These are phyloP conservation scores for Kondoa malvinella DNA, from an alignment of 768 basidiomycete species.

Conservation along the genomic window DNA sequence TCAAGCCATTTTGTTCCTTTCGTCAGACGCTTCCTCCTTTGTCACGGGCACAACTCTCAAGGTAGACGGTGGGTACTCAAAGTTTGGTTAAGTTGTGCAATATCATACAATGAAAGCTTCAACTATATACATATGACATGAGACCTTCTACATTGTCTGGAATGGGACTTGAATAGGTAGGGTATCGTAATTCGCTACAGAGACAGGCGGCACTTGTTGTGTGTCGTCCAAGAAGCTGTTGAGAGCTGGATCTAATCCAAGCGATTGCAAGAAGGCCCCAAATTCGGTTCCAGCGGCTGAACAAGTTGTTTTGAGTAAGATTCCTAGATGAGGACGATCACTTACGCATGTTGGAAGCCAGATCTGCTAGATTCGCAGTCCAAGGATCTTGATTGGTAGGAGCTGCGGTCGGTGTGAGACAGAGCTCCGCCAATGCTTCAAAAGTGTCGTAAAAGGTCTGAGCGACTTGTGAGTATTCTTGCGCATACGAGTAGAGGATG, in stretches of 20 bases:
- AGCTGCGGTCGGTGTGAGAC: not conserved
- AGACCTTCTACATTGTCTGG: no score
- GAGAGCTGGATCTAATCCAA: not conserved
- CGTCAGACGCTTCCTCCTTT: not conserved
- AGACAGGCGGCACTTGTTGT: not conserved
- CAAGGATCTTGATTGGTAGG: not conserved
- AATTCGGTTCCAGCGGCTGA: not conserved
- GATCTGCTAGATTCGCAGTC: not conserved
- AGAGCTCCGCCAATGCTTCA: not conserved
- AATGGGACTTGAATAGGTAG: not conserved
- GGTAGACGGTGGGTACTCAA: not conserved
- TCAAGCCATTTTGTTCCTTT: not conserved
- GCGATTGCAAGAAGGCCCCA: not conserved
- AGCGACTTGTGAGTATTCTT: not conserved
- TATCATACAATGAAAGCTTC: no score
- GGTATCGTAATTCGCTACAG: not conserved
- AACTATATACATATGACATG: no score
- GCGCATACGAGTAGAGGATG: not conserved
- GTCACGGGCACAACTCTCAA: not conserved
- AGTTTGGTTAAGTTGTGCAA: no score
- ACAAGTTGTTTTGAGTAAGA: no score
- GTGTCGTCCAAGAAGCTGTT: not conserved
- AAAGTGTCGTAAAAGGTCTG: not conserved
- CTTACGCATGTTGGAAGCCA: not conserved
- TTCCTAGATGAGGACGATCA: no score